phyloP scores from a whole-genome alignment of 169 alveolate genomes.

The Theileria sp. region DNA sequence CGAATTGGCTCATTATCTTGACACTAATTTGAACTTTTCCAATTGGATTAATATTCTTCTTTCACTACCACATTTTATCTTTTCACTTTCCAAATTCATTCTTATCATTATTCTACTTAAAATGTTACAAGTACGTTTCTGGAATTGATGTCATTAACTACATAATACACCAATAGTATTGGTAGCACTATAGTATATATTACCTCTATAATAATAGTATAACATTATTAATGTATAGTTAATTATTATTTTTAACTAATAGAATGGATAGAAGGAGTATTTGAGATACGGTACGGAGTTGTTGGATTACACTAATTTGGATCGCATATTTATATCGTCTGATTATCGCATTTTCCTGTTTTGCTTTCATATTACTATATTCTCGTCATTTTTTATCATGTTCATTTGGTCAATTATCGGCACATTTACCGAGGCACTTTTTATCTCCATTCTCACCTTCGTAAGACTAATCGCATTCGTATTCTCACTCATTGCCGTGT shows the following conservation, averaged over 20 bases:
- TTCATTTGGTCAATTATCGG: conserved; percentile 56
- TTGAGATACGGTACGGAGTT: background rate
- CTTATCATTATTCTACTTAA: background rate
- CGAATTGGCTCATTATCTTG: conserved; percentile 58
- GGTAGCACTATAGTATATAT: no score
- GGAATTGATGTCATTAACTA: background rate
- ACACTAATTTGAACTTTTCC: conserved; percentile 28
- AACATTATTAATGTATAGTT: background rate
- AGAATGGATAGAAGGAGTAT: background rate
- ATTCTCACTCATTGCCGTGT: conserved; percentile 25
- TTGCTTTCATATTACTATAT: conserved; percentile 16
- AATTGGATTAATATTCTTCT: conserved; percentile 49
- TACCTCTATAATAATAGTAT: no score
- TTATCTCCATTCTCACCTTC: conserved; percentile 18
- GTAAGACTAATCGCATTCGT: conserved; percentile 36
- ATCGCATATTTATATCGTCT: background rate
- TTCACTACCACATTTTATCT: conserved; percentile 53
- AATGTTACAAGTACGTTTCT: background rate
- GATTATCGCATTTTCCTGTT: background rate
- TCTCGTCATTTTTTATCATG: conserved; percentile 34
- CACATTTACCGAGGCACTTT: conserved; percentile 37
- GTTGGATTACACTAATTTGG: background rate
- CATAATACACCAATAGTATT: no score
- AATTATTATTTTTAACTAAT: background rate
- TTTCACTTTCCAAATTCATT: conserved; percentile 36